Conservation (phyloP, 2,329 filamentous ascomycete species). For the Hypocrella siamensis region DNA sequence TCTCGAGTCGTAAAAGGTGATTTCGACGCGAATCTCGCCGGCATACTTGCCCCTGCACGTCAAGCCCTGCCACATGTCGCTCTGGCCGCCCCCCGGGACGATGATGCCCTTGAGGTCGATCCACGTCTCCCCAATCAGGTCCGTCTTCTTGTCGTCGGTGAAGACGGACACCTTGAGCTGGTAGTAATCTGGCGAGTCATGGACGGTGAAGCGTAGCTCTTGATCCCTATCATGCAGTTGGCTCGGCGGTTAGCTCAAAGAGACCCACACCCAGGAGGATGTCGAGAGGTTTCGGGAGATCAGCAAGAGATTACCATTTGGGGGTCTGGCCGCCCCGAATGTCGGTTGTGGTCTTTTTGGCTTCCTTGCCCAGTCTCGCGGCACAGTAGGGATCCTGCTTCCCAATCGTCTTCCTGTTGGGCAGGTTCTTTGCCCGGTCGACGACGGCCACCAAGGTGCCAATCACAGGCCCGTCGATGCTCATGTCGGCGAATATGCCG, state of each 20-base stretch:
- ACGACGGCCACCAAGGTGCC: slow-evolving; percentile 85
- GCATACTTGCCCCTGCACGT: slow-evolving; percentile 89
- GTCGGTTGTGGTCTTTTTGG: slow-evolving; percentile 92
- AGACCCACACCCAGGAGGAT: too few species aligned
- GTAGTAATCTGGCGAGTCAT: slow-evolving; percentile 93
- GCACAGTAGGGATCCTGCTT: slow-evolving; percentile 98
- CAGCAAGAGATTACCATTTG: slow-evolving; percentile 49
- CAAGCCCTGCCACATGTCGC: slow-evolving; percentile 79
- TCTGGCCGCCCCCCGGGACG: slow-evolving; percentile 77
- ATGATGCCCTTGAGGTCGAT: slow-evolving; percentile 71
- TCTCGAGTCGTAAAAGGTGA: slow-evolving; percentile 87
- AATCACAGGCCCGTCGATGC: slow-evolving; percentile 80
- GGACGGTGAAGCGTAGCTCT: slow-evolving; percentile 87
- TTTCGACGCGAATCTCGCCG: slow-evolving; percentile 83
- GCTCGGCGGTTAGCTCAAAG: background rate
- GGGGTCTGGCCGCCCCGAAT: slow-evolving; percentile 90
- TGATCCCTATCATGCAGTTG: slow-evolving; percentile 56
- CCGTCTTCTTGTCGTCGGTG: slow-evolving; percentile 96
- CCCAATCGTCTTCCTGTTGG: slow-evolving; percentile 91
- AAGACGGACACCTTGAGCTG: slow-evolving; percentile 92
- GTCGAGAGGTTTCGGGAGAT: background rate
- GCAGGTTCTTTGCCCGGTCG: slow-evolving; percentile 91
- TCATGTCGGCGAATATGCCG: slow-evolving; percentile 90
- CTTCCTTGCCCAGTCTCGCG: slow-evolving; percentile 84
- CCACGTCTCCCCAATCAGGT: slow-evolving; percentile 90